These are phyloP conservation scores for Cerrena zonata DNA, from an alignment of 1,284 basidiomycete species.

Conservation along the genomic window DNA sequence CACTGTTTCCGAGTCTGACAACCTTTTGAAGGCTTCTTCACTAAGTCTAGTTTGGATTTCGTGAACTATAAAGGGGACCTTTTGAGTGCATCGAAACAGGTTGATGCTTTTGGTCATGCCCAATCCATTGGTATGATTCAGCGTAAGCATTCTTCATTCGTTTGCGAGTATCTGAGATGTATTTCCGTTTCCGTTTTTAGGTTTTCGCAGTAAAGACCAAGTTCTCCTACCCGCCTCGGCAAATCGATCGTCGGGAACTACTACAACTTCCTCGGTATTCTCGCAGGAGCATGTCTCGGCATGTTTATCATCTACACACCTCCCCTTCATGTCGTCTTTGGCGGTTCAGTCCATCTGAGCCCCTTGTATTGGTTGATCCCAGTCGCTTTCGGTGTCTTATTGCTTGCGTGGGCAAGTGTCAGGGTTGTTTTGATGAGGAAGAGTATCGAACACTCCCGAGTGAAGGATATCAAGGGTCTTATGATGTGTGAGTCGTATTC, in stretches of 20 bases:
- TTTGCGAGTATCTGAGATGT: background rate
- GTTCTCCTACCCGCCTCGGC: conserved; percentile 59
- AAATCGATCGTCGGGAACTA: conserved; percentile 49
- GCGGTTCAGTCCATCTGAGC: conserved; percentile 50
- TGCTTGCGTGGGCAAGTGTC: conserved; percentile 55
- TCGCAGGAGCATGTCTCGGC: conserved; percentile 55
- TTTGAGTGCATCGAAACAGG: conserved; percentile 43
- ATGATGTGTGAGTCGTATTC: conserved; percentile 55
- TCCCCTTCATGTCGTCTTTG: conserved; percentile 63
- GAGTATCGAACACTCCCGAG: conserved; percentile 46
- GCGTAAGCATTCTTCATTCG: conserved; percentile 33
- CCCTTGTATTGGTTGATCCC: conserved; percentile 69
- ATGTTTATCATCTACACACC: conserved; percentile 68
- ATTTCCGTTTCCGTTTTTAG: conserved; percentile 27
- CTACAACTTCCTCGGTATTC: conserved; percentile 62
- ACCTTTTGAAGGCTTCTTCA: conserved; percentile 39
- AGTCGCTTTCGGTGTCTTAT: conserved; percentile 51
- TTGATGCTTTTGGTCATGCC: conserved; percentile 54
- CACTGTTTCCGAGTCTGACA: background rate
- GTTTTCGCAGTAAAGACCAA: conserved; percentile 66
- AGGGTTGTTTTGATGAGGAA: conserved; percentile 53
- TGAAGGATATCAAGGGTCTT: conserved; percentile 60
- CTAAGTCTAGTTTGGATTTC: conserved; percentile 46
- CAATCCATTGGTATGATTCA: conserved; percentile 63
- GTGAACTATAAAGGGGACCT: conserved; percentile 46